A percentile compares a stretch with the other conserved stretches of the same genome.
Conservation (phyloP, 108 stramenopile genomes). For the Skeletonema tropicum region DNA sequence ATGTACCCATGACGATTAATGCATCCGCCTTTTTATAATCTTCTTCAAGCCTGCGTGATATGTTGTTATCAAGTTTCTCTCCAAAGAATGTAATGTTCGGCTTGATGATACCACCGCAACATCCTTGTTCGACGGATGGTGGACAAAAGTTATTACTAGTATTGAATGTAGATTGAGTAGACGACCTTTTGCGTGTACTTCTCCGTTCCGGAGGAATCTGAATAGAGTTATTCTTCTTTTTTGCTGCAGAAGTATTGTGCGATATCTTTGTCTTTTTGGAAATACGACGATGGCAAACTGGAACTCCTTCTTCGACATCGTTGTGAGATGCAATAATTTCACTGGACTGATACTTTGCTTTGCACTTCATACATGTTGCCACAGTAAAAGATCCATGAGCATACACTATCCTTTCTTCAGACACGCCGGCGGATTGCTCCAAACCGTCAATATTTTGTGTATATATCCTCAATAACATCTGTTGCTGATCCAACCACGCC, state of each 20-base stretch:
- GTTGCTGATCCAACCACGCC: slow-evolving; percentile 62
- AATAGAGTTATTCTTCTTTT: background rate
- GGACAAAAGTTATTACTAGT: background rate
- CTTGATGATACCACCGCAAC: slow-evolving; percentile 84
- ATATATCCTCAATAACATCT: slow-evolving; percentile 72
- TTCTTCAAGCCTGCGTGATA: slow-evolving; percentile 59
- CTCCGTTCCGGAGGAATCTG: slow-evolving; percentile 1
- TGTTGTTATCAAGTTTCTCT: slow-evolving; percentile 66
- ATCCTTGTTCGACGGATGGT: background rate
- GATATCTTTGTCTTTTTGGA: slow-evolving; percentile 28
- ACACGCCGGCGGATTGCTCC: slow-evolving; percentile 69
- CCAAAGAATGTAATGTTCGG: slow-evolving; percentile 89
- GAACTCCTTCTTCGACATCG: slow-evolving; percentile 66
- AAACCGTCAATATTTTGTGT: slow-evolving; percentile 89
- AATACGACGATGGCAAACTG: slow-evolving; percentile 51
- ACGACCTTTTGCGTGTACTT: slow-evolving; percentile 17
- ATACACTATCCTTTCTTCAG: slow-evolving; percentile 71
- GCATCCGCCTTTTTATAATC: slow-evolving; percentile 84
- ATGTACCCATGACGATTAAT: slow-evolving; percentile 88
- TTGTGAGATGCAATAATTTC: slow-evolving; percentile 41
- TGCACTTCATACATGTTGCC: slow-evolving; percentile 71
- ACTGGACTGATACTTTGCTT: slow-evolving; percentile 47
- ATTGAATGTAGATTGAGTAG: background rate
- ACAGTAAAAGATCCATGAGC: slow-evolving; percentile 76
- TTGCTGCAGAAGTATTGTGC: background rate